A percentile compares a stretch with the other conserved stretches of the same genome.
Conservation (phyloP, 2,329 filamentous ascomycete species). For the Cladobotryum protrusum region DNA sequence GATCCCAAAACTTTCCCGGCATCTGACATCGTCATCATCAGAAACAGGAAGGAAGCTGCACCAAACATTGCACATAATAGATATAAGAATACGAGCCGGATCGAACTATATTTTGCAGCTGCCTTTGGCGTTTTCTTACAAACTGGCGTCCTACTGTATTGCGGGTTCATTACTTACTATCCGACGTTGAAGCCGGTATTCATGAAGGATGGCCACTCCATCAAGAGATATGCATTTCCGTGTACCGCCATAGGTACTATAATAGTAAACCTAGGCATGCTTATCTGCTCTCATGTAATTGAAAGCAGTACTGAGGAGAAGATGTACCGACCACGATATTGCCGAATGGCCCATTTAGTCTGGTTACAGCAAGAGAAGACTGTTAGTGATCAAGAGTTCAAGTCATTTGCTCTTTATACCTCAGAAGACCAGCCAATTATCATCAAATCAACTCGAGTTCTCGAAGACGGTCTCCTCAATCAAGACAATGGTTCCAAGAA, state of each 20-base stretch:
- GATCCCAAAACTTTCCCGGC: no score
- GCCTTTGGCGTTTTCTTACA: background rate
- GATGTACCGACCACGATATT: conserved; percentile 6
- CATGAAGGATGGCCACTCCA: background rate
- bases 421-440: background rate
- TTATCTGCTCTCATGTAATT: conserved; percentile 26
- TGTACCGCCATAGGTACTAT: conserved; percentile 22
- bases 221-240: conserved; percentile 20
- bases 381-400: background rate
- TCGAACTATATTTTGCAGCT: background rate
- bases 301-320: conserved; percentile 24
- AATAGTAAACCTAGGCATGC: conserved; percentile 20
- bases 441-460: background rate
- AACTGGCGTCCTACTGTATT: background rate
- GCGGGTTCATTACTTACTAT: background rate
- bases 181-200: background rate
- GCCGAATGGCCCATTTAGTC: conserved; percentile 12
- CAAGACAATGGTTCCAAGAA: no score
- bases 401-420: background rate
- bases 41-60: background rate
- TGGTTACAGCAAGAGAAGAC: conserved; percentile 23
- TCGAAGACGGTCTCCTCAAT: background rate
- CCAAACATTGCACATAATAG: conserved; percentile 4
- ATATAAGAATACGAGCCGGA: background rate
- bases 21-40: background rate